Conservation (phyloP, 305 asterid genomes). For the Solanum chacoense region DNA sequence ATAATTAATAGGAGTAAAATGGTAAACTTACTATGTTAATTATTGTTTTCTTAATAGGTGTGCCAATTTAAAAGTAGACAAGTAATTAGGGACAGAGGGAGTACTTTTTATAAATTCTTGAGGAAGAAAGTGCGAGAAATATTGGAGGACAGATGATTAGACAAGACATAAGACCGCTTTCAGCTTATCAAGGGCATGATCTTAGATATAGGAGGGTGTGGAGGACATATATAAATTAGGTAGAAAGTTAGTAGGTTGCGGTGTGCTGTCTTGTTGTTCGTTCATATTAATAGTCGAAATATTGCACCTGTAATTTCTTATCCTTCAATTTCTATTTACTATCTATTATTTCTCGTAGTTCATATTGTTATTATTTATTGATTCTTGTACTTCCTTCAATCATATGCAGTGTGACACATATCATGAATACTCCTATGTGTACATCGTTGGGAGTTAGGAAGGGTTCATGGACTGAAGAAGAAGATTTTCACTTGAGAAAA, state of each 20-base stretch:
- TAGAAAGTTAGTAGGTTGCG: neutral
- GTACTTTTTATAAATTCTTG: neutral
- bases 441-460: constrained; percentile 8
- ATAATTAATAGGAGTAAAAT: too few relatives aligned
- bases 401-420: neutral
- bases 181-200: neutral
- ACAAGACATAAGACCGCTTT: neutral
- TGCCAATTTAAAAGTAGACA: too few relatives aligned
- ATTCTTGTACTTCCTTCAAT: neutral
- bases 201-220: neutral
- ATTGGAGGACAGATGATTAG: neutral
- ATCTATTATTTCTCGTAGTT: neutral
- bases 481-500: constrained; percentile 14
- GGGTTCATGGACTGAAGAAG: constrained; percentile 26
- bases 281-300: neutral
- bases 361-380: neutral
- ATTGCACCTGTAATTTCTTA: neutral
- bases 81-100: too few relatives aligned
- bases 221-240: neutral
- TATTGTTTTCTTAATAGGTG: too few relatives aligned
- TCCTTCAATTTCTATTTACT: neutral
- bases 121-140: neutral
- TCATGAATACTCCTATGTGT: neutral
- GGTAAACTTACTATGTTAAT: too few relatives aligned
- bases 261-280: neutral